Percentiles rank a stretch among this genome's conserved stretches.
Evolutionary conservation across 2,329 filamentous ascomycete species (phyloP).

Genomic region (Ophiostoma quercus): DNA sequence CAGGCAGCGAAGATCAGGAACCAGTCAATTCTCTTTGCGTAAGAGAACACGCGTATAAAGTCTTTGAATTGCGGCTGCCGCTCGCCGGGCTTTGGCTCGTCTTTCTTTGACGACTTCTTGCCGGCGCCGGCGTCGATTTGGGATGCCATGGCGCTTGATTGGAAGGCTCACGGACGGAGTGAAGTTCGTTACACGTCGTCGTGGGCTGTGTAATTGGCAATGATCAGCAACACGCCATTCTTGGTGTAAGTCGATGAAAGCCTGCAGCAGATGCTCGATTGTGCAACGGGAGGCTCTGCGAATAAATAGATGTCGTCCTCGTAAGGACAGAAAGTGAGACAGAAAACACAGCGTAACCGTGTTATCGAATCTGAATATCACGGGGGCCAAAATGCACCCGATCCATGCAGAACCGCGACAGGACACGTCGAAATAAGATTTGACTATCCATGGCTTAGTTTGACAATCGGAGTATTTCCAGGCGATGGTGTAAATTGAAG

Average conservation of each 20-base stretch:
- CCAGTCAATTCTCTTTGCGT: not conserved
- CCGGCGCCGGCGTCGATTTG: not conserved
- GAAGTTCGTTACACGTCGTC: not conserved
- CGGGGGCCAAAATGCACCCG: not conserved
- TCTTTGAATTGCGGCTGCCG: not conserved
- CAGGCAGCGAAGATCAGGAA: not conserved
- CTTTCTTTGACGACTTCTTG: not conserved
- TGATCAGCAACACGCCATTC: not conserved
- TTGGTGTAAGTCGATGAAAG: not conserved
- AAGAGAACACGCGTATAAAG: not conserved
- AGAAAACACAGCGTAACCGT: not conserved
- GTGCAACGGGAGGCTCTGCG: not conserved
- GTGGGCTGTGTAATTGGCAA: not conserved
- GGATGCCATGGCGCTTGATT: not conserved
- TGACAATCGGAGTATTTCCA: not conserved
- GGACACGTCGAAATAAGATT: not conserved
- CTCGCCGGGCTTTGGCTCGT: not conserved
- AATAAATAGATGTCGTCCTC: not conserved
- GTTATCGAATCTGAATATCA: not conserved
- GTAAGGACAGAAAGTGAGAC: not conserved
- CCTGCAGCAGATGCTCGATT: not conserved
- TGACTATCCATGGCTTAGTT: not conserved
- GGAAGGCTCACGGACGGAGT: not conserved
- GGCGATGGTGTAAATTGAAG: not conserved
- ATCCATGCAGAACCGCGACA: not conserved